phyloP scores from a whole-genome alignment of 2,329 filamentous ascomycete genomes.

The Hirsutella rhossiliensis region DNA sequence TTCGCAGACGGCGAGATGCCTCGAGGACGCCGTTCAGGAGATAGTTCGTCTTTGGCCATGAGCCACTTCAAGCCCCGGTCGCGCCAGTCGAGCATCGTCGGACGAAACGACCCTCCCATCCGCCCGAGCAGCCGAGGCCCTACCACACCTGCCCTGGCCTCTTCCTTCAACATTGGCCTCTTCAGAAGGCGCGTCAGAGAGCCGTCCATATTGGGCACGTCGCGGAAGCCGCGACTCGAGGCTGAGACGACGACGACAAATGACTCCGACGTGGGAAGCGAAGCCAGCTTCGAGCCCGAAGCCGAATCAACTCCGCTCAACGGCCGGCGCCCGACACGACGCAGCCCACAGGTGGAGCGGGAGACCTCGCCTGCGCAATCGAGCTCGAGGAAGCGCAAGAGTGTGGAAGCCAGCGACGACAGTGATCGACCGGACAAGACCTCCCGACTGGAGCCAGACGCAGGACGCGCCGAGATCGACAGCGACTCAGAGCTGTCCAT shows the following conservation, averaged over 20 bases:
- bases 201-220: conserved; percentile 47
- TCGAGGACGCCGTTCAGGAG: conserved; percentile 23
- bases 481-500: conserved; percentile 27
- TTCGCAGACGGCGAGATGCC: conserved; percentile 27
- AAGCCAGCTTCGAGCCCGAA: conserved; percentile 44
- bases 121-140: conserved; percentile 38
- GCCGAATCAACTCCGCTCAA: conserved; percentile 57
- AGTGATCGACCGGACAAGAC: conserved; percentile 24
- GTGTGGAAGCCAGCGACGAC: conserved; percentile 28
- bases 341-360: conserved; percentile 10
- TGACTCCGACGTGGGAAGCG: conserved; percentile 25
- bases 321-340: conserved; percentile 23
- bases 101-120: conserved; percentile 38
- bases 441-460: conserved; percentile 15
- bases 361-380: conserved; percentile 14
- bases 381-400: conserved; percentile 44
- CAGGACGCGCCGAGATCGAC: conserved; percentile 8
- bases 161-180: conserved; percentile 41
- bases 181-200: conserved; percentile 47
- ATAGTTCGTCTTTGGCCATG: conserved; percentile 33
- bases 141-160: conserved; percentile 34
- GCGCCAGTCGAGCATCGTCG: conserved; percentile 37
- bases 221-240: conserved; percentile 28
- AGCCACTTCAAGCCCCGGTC: conserved; percentile 33
- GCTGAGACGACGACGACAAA: conserved; percentile 16